Evolutionary conservation across 2,329 filamentous ascomycete genomes (phyloP).

Genomic region (Dactylonectria macrodidyma): DNA sequence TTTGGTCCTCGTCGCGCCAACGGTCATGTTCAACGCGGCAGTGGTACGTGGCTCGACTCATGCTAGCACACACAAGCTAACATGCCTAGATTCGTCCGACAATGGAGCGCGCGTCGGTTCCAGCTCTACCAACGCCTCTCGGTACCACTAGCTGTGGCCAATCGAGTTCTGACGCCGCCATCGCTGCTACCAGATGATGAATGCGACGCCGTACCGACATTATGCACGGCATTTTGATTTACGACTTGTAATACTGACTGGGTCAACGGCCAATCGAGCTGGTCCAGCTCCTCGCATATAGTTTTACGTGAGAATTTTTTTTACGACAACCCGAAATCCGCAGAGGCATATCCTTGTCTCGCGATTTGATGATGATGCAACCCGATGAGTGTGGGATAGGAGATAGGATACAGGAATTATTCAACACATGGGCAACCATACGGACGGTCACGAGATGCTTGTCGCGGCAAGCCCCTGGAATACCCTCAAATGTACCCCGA

Average conservation of each 20-base stretch:
- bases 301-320: slow-evolving; percentile 49
- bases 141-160: slow-evolving; percentile 52
- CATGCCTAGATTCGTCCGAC: slow-evolving; percentile 58
- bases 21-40: slow-evolving; percentile 74
- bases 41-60: slow-evolving; percentile 62
- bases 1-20: slow-evolving; percentile 71
- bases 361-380: slow-evolving; percentile 57
- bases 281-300: slow-evolving; percentile 47
- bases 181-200: slow-evolving; percentile 41
- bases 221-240: slow-evolving; percentile 52
- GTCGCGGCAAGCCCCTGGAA: slow-evolving; percentile 46
- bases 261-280: slow-evolving; percentile 38
- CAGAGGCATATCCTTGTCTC: slow-evolving; percentile 28
- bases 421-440: slow-evolving; percentile 60
- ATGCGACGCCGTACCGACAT: slow-evolving; percentile 45
- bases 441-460: slow-evolving; percentile 53
- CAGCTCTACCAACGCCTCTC: slow-evolving; percentile 52
- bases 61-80: slow-evolving; percentile 34
- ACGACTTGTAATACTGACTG: slow-evolving; percentile 57
- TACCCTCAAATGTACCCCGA: slow-evolving; percentile 51
- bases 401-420: slow-evolving; percentile 59
- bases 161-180: slow-evolving; percentile 24
- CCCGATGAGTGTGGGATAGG: slow-evolving; percentile 57
- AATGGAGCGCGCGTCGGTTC: slow-evolving; percentile 57
- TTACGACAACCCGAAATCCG: slow-evolving; percentile 41